Evolutionary conservation across 495 filamentous ascomycete species (phyloP).

Genomic region (Neurospora sp.): DNA sequence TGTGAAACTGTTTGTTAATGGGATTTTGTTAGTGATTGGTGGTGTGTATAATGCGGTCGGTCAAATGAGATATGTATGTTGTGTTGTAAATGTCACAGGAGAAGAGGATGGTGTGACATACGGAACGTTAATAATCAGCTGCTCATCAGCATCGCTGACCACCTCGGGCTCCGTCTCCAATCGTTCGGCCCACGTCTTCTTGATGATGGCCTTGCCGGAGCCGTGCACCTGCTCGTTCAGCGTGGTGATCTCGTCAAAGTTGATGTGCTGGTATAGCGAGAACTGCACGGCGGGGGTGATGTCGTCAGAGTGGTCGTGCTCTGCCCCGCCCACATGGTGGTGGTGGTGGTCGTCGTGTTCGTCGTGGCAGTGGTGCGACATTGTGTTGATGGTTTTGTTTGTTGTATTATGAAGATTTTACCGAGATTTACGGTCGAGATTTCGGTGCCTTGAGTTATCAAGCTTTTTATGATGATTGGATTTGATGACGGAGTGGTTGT

Average conservation of each 20-base stretch:
- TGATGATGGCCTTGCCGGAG: conserved; percentile 63
- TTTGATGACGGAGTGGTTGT: not conserved
- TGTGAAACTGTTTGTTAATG: conserved; percentile 65
- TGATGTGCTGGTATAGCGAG: conserved; percentile 80
- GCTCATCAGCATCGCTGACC: conserved; percentile 80
- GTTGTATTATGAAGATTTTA: not conserved
- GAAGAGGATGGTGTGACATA: conserved; percentile 23
- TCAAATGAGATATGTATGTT: not conserved
- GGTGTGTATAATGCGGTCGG: not conserved
- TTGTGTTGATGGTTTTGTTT: conserved; percentile 9
- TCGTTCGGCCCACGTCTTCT: conserved; percentile 84
- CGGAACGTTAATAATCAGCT: conserved; percentile 88
- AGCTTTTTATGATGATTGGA: not conserved
- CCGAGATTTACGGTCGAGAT: not conserved
- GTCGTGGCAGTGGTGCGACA: conserved; percentile 31
- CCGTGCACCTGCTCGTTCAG: conserved; percentile 65
- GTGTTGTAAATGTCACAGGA: no score
- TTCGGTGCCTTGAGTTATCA: not conserved
- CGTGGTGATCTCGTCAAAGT: conserved; percentile 76
- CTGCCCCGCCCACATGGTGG: conserved; percentile 16
- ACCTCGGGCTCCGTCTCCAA: conserved; percentile 61
- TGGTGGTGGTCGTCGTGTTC: conserved; percentile 23
- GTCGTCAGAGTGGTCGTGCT: conserved; percentile 81
- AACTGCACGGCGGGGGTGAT: conserved; percentile 80
- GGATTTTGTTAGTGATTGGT: not conserved